phyloP scores from a whole-genome alignment of 345 rosid genomes.

The Aurinia saxatilis region DNA sequence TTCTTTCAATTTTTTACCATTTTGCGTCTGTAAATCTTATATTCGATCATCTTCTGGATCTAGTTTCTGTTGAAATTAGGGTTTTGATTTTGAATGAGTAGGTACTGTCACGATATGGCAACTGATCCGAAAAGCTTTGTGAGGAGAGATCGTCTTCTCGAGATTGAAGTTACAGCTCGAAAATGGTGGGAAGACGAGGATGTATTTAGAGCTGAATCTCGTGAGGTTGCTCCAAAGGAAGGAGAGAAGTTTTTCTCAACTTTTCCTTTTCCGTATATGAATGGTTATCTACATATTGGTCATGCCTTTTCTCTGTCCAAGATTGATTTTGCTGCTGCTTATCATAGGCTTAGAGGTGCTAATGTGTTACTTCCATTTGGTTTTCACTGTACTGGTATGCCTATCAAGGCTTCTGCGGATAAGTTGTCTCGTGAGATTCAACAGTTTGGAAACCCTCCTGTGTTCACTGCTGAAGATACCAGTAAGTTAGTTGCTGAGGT shows the following conservation, averaged over 20 bases:
- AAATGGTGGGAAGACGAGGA: constrained; percentile 72
- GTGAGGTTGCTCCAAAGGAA: constrained; percentile 35
- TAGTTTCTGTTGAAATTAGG: not conserved
- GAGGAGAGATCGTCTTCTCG: constrained; percentile 68
- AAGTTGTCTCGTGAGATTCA: constrained; percentile 74
- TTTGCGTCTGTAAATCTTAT: not conserved
- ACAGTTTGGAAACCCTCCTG: constrained; percentile 70
- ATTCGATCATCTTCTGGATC: not conserved
- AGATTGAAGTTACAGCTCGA: constrained; percentile 46
- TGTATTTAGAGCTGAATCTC: constrained; percentile 58
- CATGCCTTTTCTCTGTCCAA: constrained; percentile 79
- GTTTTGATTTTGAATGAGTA: too few relatives aligned
- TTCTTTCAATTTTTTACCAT: not conserved
- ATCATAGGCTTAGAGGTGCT: constrained; percentile 71
- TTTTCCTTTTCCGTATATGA: constrained; percentile 81
- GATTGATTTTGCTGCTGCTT: constrained; percentile 88
- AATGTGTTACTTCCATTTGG: constrained; percentile 84
- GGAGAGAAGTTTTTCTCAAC: constrained; percentile 77
- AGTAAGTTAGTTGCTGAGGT: constrained; percentile 21
- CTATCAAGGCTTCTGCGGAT: constrained; percentile 94
- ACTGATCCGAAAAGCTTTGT: constrained; percentile 62
- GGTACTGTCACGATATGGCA: constrained; percentile 51
- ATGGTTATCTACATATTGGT: constrained; percentile 70
- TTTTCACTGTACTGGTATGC: constrained; percentile 97
- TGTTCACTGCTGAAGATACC: constrained; percentile 36